Evolutionary conservation across 1,284 basidiomycete species (phyloP).

Genomic region (Rugosomyces carneus): DNA sequence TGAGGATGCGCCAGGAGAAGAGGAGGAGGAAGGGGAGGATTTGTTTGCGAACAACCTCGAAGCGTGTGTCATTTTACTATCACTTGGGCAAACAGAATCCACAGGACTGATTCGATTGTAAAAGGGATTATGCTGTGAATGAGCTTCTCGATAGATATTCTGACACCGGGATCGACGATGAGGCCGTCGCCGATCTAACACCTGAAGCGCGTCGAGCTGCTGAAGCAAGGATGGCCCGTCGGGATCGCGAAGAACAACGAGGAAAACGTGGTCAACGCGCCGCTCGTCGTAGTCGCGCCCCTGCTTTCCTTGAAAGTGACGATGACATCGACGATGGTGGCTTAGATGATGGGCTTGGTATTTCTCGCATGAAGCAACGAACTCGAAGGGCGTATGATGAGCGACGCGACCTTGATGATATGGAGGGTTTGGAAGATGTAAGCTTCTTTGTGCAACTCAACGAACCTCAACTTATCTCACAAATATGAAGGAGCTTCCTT

Average conservation of each 20-base stretch:
- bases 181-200: constrained; percentile 69
- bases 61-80: constrained; percentile 49
- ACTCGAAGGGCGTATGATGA: constrained; percentile 87
- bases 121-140: constrained; percentile 86
- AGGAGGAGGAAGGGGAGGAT: constrained; percentile 89
- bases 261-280: constrained; percentile 65
- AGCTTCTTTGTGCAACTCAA: constrained; percentile 21
- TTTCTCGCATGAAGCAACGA: constrained; percentile 69
- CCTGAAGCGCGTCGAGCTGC: constrained; percentile 75
- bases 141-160: constrained; percentile 85
- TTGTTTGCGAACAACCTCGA: constrained; percentile 80
- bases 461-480: not conserved
- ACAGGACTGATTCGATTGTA: not conserved
- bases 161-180: constrained; percentile 79
- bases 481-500: constrained; percentile 73
- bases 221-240: constrained; percentile 82
- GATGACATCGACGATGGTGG: constrained; percentile 55
- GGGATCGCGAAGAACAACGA: constrained; percentile 74
- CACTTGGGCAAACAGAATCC: not conserved
- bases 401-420: constrained; percentile 76
- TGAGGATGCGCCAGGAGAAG: constrained; percentile 48
- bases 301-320: constrained; percentile 77
- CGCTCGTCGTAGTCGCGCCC: constrained; percentile 72
- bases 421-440: constrained; percentile 80
- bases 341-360: constrained; percentile 42